Base-by-base conservation (phyloP, 192 early-diverging fungal genomes). In the Chytriomyces sp. region DNA sequence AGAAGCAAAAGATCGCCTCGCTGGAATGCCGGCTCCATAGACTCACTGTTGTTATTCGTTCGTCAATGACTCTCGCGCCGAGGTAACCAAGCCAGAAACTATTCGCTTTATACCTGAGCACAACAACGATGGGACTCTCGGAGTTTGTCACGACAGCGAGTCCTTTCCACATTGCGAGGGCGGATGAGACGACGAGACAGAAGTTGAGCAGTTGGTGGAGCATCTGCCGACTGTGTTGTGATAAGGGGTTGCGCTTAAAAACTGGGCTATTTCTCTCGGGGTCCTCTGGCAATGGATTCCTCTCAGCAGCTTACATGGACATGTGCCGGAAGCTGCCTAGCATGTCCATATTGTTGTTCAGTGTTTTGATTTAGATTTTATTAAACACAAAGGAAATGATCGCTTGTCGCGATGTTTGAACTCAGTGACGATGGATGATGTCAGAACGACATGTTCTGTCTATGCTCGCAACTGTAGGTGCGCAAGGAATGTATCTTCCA, bases 101-200 rank as follows among this genome's bases (percentile, higher is more conserved):
- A 49, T 5, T 24, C n/a, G 3, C 64, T 6, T 62, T n/a, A n/a
- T 75, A 93, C 93, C 91, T 95, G 61, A 99, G 83, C 5, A 99
- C 97, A 0, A 99, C 97, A 5, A 99, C 97, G 59, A 99, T 94
- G 5, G 96, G 97, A 69, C 93, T 94, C 80, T 99, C 96, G 71
- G 87, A 93, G 84, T 98, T 97, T 50, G 92, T 93, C 18, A 85
- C 72, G 69, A 99, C 84, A 8, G 91, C 86, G 75, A 96, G 85
- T 0, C 91, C 93, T 82, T 99, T 99, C 96, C 96, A 99, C 57
- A 96, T 92, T 93, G 96, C 96, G 77, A 99, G 89, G 72, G 96
- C 97, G 60, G 94, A 94, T 20, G 94, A 89, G 61, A 95, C 83
- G 72, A 97, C 94, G 85, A 95, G 91, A 75, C 94, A 77, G 50